Evolutionary conservation across 192 early-diverging fungal species (phyloP).

Genomic region (Rhizophagus sp.): DNA sequence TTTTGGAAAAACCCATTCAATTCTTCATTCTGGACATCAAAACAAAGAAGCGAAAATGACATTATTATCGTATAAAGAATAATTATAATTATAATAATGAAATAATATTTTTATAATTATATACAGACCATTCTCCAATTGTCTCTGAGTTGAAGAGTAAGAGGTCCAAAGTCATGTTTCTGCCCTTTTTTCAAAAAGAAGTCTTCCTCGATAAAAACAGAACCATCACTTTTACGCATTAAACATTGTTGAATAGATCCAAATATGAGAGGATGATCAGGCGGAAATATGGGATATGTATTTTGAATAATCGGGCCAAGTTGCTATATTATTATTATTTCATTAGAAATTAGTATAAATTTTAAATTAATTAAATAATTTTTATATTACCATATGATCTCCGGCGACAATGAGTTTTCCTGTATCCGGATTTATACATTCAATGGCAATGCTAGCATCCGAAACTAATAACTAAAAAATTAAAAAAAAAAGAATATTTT

Average conservation of each 20-base stretch:
- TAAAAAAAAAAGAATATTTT: not conserved
- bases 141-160: constrained; percentile 51
- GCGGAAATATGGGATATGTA: constrained; percentile 36
- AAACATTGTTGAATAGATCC: constrained; percentile 55
- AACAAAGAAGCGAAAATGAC: not conserved
- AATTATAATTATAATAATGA: too few species aligned
- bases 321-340: constrained; percentile 28
- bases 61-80: not conserved
- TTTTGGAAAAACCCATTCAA: constrained; percentile 50
- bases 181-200: constrained; percentile 36
- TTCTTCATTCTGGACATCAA: constrained; percentile 43
- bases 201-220: constrained; percentile 22
- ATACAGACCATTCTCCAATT: constrained; percentile 54
- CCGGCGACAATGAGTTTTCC: constrained; percentile 54
- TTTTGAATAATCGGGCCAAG: constrained; percentile 51
- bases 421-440: constrained; percentile 37
- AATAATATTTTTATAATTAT: not conserved
- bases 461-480: constrained; percentile 42
- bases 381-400: constrained; percentile 42
- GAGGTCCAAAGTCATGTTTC: constrained; percentile 46
- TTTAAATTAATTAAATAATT: too few species aligned
- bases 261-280: constrained; percentile 40
- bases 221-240: constrained; percentile 40
- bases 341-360: not conserved
- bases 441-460: constrained; percentile 45